Percentiles rank a stretch among this genome's conserved stretches.
Evolutionary conservation across 306 rosid genomes (phyloP).

Genomic region (Fagus crenata): DNA sequence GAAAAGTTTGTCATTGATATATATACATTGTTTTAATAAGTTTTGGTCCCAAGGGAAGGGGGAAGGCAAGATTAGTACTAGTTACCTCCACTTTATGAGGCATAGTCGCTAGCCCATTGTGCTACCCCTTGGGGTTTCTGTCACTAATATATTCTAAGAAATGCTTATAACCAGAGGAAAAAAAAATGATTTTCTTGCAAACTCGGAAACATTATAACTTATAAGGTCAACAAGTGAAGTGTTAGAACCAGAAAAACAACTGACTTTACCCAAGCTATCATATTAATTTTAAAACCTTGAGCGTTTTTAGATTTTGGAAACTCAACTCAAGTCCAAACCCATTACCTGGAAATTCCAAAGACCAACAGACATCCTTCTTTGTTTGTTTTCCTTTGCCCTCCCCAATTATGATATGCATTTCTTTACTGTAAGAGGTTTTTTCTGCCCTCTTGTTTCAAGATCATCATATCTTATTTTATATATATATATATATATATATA

Average conservation of each 20-base stretch:
- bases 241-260: neutral
- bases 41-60: too few species aligned
- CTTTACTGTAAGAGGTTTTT: neutral
- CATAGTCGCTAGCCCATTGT: too few species aligned
- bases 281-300: neutral
- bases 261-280: neutral
- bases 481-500: rapidly evolving
- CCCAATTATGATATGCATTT: neutral
- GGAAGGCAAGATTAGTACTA: too few species aligned
- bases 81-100: too few species aligned
- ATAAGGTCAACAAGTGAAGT: neutral
- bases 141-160: too few species aligned
- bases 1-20: too few species aligned
- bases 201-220: neutral
- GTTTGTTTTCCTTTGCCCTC: slow-evolving; percentile 9
- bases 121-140: too few species aligned
- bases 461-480: neutral
- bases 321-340: slow-evolving; percentile 13
- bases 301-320: slow-evolving; percentile 4
- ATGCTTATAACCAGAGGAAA: neutral
- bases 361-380: neutral
- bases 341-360: slow-evolving; percentile 1
- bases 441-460: neutral
- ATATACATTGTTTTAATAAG: too few species aligned
- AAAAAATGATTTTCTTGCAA: neutral